Evolutionary conservation across 2,329 filamentous ascomycete genomes (phyloP), one percentile per base, ranked within the genome.

Genomic region (Sarocladiaceae sp.): DNA sequence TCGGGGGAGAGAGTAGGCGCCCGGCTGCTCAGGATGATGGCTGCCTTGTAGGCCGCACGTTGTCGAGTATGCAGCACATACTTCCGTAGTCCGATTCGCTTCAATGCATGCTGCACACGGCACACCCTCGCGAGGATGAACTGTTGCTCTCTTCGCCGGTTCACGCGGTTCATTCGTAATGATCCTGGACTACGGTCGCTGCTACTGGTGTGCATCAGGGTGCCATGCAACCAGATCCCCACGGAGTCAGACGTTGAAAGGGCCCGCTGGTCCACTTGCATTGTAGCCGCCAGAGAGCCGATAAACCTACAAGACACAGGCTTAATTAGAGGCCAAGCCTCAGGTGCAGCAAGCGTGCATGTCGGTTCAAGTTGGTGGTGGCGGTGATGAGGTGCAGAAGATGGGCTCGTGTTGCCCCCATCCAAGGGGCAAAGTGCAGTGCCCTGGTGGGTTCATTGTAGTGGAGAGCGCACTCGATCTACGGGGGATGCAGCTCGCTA

Each of bases 301-400:
- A n/a, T n/a, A n/a, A n/a, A n/a, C n/a, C n/a, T 27, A 3, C 23
- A 41, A 27, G 23, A 13, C 23, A n/a, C 23, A 41, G 37, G n/a
- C 15, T n/a, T 41, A 24, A 41, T 41, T 24, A 41, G 37, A 26
- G 37, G 37, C 37, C 37, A 41, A 41, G 37, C 37, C 15, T 29
- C 6, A 12, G 37, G 15, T 41, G 37, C 37, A 27, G 10, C 37
- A 41, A 23, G n/a, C 23, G n/a, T 15, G 37, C 37, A 41, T 29
- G 13, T 9, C n/a, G n/a, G n/a, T n/a, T n/a, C n/a, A n/a, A n/a
- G n/a, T n/a, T 41, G 19, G 37, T 29, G 37, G 5, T 29, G 15
- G 3, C 15, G 37, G 37, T 18, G 23, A 26, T 41, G 23, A 41
- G 15, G 23, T 27, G 34, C 19, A 39, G 18, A n/a, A 39, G 19